Evolutionary conservation across 495 filamentous ascomycete genomes (phyloP).

Genomic region (Hyaloscypha variabilis): DNA sequence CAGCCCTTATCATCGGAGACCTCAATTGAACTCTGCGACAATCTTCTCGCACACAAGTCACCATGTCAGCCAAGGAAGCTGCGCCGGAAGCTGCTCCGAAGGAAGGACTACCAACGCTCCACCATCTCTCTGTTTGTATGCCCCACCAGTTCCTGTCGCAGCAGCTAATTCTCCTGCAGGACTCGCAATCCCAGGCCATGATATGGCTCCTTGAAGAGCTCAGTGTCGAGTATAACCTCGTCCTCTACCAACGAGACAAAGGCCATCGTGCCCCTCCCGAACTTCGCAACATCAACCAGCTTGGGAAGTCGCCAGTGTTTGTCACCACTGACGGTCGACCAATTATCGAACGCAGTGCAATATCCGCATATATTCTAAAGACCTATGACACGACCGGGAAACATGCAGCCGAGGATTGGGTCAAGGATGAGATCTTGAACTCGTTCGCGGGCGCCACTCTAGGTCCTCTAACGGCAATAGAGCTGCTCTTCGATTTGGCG

Average conservation of each 20-base stretch:
- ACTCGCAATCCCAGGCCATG: constrained; percentile 80
- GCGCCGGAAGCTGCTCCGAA: neutral
- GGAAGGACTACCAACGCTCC: constrained; percentile 14
- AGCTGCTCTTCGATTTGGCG: constrained; percentile 17
- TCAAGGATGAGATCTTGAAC: constrained; percentile 24
- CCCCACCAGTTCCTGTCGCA: neutral
- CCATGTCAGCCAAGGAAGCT: constrained; percentile 1
- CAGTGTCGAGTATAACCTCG: constrained; percentile 70
- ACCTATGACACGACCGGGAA: constrained; percentile 25
- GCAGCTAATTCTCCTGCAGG: constrained; percentile 52
- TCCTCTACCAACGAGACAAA: constrained; percentile 66
- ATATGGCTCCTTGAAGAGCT: constrained; percentile 89
- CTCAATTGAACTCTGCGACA: neutral
- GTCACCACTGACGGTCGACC: constrained; percentile 43
- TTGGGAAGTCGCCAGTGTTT: constrained; percentile 81
- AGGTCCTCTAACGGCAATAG: constrained; percentile 4
- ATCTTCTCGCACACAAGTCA: neutral
- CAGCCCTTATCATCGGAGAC: neutral
- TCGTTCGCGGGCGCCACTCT: constrained; percentile 25
- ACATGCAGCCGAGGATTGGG: constrained; percentile 14
- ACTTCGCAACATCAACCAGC: constrained; percentile 62
- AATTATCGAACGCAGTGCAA: constrained; percentile 25
- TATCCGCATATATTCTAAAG: constrained; percentile 24
- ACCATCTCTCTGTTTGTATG: constrained; percentile 23
- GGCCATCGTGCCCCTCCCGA: constrained; percentile 59